Evolutionary conservation across 1,284 basidiomycete species (phyloP), one percentile per base, ranked within the genome.

Genomic region (Heterobasidion parviporum): DNA sequence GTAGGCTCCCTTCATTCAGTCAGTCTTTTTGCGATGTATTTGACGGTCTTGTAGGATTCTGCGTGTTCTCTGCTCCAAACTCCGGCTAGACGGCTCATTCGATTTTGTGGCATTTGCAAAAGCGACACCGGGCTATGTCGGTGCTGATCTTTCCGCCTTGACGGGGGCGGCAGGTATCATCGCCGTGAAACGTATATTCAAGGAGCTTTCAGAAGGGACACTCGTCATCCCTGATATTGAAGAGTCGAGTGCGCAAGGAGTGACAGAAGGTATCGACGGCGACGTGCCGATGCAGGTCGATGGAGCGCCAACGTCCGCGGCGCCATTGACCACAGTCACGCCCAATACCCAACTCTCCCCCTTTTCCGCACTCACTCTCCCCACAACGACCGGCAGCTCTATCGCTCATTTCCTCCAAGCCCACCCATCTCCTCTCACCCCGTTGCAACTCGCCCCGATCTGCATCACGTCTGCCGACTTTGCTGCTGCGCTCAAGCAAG

Each of bases 101-200:
- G 82, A 96, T 69, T 94, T 92, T 66, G 67, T 74, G 12, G 78
- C 80, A 1, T 76, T 99, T 14, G 96, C 96, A 14, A 95, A 94
- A 70, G 83, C 89, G 1, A 99, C 96, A 0, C 97, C 97, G 1
- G 96, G 96, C 0, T 99, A 97, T 66, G 96, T 98, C 8, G 95
- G 96, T 41, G 96, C 96, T 0, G 96, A 99, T 74, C 72, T 99
- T 33, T 85, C 91, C 0, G 90, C 94, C 0, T 72, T 98, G 8
- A 94, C 94, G 0, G 90, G 93, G 6, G 94, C 94, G 26, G 96
- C 96, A 0, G 96, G 96, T 6, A 92, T 98, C 58, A 88, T 94
- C 50, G 94, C 96, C 0, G 94, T 99, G 46, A 98, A 98, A 72
- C 83, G 96, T 32, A 98, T 99, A 64, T 98, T 98, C 70, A 81